Base-by-base conservation (phyloP, 805 yeast species). In the Myxozyma melibiosi region DNA sequence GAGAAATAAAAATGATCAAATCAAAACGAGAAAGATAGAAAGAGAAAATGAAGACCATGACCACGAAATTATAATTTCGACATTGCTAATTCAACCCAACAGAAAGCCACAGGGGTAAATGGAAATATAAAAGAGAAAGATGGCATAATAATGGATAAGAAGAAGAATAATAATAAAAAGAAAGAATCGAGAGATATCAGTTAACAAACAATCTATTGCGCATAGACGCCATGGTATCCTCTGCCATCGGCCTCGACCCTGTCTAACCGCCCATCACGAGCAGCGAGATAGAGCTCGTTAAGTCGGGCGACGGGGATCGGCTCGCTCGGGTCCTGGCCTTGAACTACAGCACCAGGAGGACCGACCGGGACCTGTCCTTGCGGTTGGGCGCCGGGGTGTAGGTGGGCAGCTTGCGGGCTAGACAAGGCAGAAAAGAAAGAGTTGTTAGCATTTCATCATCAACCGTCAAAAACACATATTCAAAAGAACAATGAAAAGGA, bases 201-300 rank as follows among this genome's bases (percentile, higher is more conserved):
- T 20, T 34, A 67, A 39, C 9, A 41, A 83, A 0, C 20, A 7
- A 14, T 22, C 63, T 71, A 71, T 61, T 72, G 75, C 45, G 75
- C 74, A 55, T 71, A 72, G 18, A 72, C 75, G 3, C 78, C 79
- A 55, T 75, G 76, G 61, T 70, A 71, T 16, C 74, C 76, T 57
- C 74, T 70, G 8, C 81, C 65, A 49, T 73, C 76, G 14, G 83
- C 74, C 30, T 82, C 85, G 55, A 82, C 69, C 25, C 82, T 71
- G 64, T 81, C 85, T 37, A 81, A 65, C 55, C 80, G 76, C 14
- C 82, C 83, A 60, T 80, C 84, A 57, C 83, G 76, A 9, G 84
- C 81, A 52, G 84, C 84, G 33, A 80, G 66, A 55, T 80, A 77
- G 38, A 80, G 68, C 64, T 80, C 82, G 64, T 82, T 82, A 65